Percentiles rank a stretch among this genome's conserved stretches.
Conservation (phyloP, 1,284 basidiomycete species). For the Ustilago lituana region DNA sequence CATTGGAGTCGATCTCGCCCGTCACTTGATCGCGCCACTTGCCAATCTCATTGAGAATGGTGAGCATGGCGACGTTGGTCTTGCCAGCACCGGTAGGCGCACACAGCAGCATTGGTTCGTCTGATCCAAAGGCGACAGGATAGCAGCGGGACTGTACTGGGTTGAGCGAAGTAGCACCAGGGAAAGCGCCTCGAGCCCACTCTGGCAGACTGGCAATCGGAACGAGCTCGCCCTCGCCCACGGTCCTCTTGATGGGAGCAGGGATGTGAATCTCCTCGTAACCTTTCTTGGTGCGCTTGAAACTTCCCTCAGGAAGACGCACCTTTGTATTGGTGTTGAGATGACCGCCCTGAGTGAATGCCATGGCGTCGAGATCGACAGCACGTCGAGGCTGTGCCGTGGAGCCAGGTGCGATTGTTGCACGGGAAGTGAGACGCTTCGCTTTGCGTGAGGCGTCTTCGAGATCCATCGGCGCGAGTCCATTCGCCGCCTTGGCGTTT, state of each 20-base stretch:
- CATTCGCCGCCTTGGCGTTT: slow-evolving; percentile 47
- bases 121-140: slow-evolving; percentile 87
- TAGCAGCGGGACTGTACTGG: slow-evolving; percentile 76
- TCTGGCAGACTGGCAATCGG: slow-evolving; percentile 79
- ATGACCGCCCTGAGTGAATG: slow-evolving; percentile 93
- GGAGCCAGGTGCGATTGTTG: slow-evolving; percentile 86
- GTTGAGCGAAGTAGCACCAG: slow-evolving; percentile 80
- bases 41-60: slow-evolving; percentile 63
- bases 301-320: slow-evolving; percentile 95
- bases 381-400: slow-evolving; percentile 81
- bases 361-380: slow-evolving; percentile 92
- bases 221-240: slow-evolving; percentile 76
- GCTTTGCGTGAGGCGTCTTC: slow-evolving; percentile 70
- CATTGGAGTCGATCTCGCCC: slow-evolving; percentile 84
- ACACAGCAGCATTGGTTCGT: slow-evolving; percentile 94
- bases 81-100: slow-evolving; percentile 99
- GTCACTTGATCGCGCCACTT: slow-evolving; percentile 75
- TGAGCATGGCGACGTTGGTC: slow-evolving; percentile 97
- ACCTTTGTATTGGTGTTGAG: slow-evolving; percentile 99
- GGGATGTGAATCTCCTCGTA: slow-evolving; percentile 99
- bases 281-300: slow-evolving; percentile 95
- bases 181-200: slow-evolving; percentile 75
- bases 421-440: slow-evolving; percentile 78
- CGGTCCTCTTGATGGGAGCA: slow-evolving; percentile 80
- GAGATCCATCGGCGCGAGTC: slow-evolving; percentile 79